phyloP scores from a whole-genome alignment of 345 rosid species.

The Hypericum androsaemum region DNA sequence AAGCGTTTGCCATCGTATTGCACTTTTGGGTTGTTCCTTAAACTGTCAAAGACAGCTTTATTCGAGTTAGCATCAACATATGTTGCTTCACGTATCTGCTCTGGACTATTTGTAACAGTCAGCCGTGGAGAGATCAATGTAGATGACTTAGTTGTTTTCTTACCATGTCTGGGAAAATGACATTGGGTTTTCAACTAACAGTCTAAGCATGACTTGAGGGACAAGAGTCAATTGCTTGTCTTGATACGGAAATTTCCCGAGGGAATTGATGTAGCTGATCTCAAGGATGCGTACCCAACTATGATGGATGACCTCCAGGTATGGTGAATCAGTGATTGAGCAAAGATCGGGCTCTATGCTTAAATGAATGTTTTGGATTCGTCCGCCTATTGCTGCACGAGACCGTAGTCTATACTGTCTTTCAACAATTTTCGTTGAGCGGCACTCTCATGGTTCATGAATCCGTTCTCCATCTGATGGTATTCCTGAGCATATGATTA shows the following conservation, averaged over 20 bases:
- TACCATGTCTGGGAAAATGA: background rate
- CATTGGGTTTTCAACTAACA: background rate
- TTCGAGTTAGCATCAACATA: constrained; percentile 32
- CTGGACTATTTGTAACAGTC: constrained; percentile 3
- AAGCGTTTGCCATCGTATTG: constrained; percentile 1
- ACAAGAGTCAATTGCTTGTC: background rate
- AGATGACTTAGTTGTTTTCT: too few species aligned
- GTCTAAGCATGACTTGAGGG: background rate
- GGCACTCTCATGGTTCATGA: too few species aligned
- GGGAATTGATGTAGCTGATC: constrained; percentile 1
- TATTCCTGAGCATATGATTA: too few species aligned
- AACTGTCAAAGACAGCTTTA: background rate
- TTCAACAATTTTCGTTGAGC: background rate
- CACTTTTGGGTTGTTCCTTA: constrained; percentile 6
- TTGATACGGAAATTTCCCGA: background rate
- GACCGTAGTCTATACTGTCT: background rate
- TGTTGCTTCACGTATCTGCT: constrained; percentile 66
- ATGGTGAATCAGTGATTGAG: too few species aligned
- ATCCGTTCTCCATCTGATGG: too few species aligned
- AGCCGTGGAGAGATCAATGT: too few species aligned
- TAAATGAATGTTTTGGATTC: background rate
- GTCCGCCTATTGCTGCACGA: background rate
- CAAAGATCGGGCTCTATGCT: too few species aligned
- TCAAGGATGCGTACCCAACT: constrained; percentile 2
- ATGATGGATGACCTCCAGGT: constrained; percentile 1